A percentile compares a stretch with the other conserved stretches of the same genome.
Conservation (phyloP, 1,139 yeast genomes). For the Geotrichum fermentans region DNA sequence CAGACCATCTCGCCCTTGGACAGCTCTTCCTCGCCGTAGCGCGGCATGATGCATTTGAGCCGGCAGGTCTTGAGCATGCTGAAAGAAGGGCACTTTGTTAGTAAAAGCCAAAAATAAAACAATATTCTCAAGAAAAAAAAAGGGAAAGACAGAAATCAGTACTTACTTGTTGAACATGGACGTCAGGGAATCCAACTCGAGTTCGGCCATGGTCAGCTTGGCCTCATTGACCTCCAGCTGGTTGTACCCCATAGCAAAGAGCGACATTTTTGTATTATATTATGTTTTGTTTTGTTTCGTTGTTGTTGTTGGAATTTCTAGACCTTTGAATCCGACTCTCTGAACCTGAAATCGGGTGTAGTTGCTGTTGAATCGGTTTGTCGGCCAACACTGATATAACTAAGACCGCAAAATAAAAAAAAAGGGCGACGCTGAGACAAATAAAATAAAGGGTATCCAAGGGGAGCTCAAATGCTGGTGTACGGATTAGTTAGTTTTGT, state of each 20-base stretch:
- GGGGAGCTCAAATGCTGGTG: too few relatives aligned
- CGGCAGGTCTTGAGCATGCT: constrained; percentile 55
- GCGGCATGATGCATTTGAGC: constrained; percentile 66
- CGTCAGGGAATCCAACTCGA: constrained; percentile 71
- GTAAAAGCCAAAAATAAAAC: constrained; percentile 1
- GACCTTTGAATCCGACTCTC: too few relatives aligned
- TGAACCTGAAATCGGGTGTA: neutral
- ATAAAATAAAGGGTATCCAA: too few relatives aligned
- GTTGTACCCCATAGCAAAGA: constrained; percentile 33
- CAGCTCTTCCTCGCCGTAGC: constrained; percentile 74
- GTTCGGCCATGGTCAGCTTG: constrained; percentile 63
- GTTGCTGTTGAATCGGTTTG: neutral
- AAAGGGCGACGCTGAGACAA: too few relatives aligned
- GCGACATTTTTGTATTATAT: constrained; percentile 27
- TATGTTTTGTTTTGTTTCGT: neutral
- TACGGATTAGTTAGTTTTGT: too few relatives aligned
- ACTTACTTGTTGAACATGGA: constrained; percentile 54
- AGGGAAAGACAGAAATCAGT: neutral
- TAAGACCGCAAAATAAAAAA: too few relatives aligned
- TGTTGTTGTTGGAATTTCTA: too few relatives aligned
- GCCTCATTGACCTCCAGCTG: constrained; percentile 55
- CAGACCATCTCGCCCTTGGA: constrained; percentile 74
- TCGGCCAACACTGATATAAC: neutral
- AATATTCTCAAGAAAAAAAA: neutral
- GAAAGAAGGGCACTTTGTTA: constrained; percentile 3